Evolutionary conservation across 331 rosid genomes (phyloP).

Genomic region (Telfairia occidentalis): DNA sequence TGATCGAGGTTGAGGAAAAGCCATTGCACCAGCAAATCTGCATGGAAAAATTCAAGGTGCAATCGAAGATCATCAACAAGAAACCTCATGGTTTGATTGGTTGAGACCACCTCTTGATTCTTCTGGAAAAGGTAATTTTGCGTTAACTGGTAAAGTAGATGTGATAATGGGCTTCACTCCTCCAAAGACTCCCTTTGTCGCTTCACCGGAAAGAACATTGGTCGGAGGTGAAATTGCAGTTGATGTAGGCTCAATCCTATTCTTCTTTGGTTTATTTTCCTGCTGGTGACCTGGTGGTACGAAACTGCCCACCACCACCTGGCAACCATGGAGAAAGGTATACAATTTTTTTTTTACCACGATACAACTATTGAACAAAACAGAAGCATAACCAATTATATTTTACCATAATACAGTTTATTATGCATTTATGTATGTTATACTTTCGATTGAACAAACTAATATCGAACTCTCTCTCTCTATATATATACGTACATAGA

Average conservation of each 20-base stretch:
- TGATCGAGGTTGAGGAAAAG: neutral
- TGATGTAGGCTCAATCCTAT: slow-evolving; percentile 1
- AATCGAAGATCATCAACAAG: slow-evolving; percentile 25
- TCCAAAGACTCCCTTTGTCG: neutral
- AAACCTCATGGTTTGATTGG: slow-evolving; percentile 49
- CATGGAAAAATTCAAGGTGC: neutral
- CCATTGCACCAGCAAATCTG: slow-evolving; percentile 4
- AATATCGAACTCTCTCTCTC: neutral
- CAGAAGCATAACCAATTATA: neutral
- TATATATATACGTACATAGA: neutral
- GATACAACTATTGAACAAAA: neutral
- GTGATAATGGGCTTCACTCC: neutral
- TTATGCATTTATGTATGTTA: neutral
- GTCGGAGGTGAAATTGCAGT: neutral
- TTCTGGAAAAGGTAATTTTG: slow-evolving; percentile 33
- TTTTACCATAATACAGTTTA: neutral
- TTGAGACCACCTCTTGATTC: slow-evolving; percentile 39
- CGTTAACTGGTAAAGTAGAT: slow-evolving; percentile 40
- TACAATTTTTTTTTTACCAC: neutral
- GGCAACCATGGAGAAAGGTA: neutral
- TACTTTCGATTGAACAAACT: too few relatives aligned
- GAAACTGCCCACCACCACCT: slow-evolving; percentile 19
- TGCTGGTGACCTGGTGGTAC: slow-evolving; percentile 8
- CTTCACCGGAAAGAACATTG: neutral
- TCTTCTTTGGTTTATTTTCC: slow-evolving; percentile 12